A percentile compares a stretch with the other conserved stretches of the same genome.
Evolutionary conservation across 2,329 filamentous ascomycete species (phyloP).

Genomic region (Fusarium metavorans): DNA sequence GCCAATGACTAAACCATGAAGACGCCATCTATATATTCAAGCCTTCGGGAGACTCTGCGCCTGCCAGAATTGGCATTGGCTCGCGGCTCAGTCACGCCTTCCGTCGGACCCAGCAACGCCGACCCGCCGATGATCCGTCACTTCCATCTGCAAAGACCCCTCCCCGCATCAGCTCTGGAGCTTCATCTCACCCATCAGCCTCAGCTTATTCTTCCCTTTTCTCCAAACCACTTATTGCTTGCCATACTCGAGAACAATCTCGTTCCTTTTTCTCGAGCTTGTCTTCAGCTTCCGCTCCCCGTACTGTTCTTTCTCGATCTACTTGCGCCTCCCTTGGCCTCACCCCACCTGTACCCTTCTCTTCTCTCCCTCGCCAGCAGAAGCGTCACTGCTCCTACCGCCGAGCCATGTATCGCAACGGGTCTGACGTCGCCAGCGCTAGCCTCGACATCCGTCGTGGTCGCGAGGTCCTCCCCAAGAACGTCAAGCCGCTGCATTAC

Average conservation of each 20-base stretch:
- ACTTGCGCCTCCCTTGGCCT: slow-evolving; percentile 2
- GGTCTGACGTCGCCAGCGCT: slow-evolving; percentile 36
- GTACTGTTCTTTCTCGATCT: neutral
- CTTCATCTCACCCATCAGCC: slow-evolving; percentile 34
- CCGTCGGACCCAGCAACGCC: slow-evolving; percentile 24
- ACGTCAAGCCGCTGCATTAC: slow-evolving; percentile 93
- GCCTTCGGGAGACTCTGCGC: slow-evolving; percentile 18
- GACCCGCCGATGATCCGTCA: slow-evolving; percentile 39
- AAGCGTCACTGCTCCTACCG: slow-evolving; percentile 46
- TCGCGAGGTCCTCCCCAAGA: slow-evolving; percentile 89
- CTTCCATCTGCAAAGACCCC: slow-evolving; percentile 40
- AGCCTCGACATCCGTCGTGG: slow-evolving; percentile 46
- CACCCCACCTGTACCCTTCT: slow-evolving; percentile 1
- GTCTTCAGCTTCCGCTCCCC: neutral
- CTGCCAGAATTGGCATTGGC: slow-evolving; percentile 7
- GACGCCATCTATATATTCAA: neutral
- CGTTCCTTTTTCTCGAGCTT: slow-evolving; percentile 10
- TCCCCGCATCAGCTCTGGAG: slow-evolving; percentile 40
- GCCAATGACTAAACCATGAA: slow-evolving; percentile 21
- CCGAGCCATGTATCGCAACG: slow-evolving; percentile 47
- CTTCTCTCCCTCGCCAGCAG: slow-evolving; percentile 32
- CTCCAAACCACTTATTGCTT: slow-evolving; percentile 7
- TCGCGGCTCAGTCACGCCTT: neutral
- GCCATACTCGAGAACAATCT: slow-evolving; percentile 1
- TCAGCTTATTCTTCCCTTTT: neutral